phyloP scores from a whole-genome alignment of 257 asterid species.

The Nicotiana tabacum region DNA sequence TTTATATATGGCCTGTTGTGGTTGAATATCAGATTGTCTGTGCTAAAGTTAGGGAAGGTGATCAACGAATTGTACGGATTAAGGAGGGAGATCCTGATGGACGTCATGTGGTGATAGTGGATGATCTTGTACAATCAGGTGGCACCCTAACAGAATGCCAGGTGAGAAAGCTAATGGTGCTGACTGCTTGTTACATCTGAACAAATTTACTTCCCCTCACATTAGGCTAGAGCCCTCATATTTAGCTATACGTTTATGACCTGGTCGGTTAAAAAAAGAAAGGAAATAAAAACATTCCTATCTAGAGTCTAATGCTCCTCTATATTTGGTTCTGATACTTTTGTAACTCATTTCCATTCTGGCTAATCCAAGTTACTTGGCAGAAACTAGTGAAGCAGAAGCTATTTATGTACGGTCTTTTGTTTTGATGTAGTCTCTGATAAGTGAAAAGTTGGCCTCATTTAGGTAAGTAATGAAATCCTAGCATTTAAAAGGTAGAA shows the following conservation, averaged over 20 bases:
- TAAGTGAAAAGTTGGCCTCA: background rate
- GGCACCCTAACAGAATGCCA: conserved; percentile 89
- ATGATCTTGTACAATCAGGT: conserved; percentile 97
- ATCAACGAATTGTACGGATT: conserved; percentile 74
- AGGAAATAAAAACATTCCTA: background rate
- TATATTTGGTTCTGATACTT: background rate
- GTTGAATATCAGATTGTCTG: conserved; percentile 64
- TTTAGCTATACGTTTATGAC: background rate
- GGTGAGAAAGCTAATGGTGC: conserved; percentile 34
- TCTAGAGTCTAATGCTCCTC: background rate
- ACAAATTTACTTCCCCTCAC: background rate
- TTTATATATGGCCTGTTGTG: conserved; percentile 12
- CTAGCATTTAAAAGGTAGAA: background rate
- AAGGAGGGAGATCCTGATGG: conserved; percentile 95
- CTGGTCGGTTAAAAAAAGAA: background rate
- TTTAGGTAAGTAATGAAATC: background rate
- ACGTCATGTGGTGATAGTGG: conserved; percentile 95
- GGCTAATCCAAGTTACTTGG: background rate
- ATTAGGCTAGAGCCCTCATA: background rate
- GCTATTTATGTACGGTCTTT: background rate
- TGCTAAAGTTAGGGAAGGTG: conserved; percentile 96
- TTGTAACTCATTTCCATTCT: background rate
- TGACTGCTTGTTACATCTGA: background rate
- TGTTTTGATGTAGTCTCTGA: background rate
- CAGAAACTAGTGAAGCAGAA: background rate